Percentiles rank a stretch among this genome's conserved stretches.
Evolutionary conservation across 2,329 filamentous ascomycete species (phyloP).

Genomic region (Colletotrichum sp.): DNA sequence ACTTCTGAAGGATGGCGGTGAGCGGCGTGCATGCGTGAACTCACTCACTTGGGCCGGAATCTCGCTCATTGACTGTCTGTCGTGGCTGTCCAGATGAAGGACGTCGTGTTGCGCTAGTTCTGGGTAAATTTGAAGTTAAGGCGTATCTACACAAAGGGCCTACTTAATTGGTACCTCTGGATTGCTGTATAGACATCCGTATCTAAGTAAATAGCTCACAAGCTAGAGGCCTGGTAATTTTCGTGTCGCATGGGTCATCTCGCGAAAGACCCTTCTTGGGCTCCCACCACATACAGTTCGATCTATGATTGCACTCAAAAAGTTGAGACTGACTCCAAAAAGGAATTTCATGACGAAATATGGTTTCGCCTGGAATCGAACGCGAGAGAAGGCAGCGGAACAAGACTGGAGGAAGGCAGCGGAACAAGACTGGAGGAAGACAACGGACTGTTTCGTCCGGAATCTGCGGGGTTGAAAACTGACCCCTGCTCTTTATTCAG

Average conservation of each 20-base stretch:
- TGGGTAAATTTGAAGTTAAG: neutral
- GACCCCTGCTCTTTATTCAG: neutral
- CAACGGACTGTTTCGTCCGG: neutral
- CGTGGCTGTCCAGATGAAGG: too few species aligned
- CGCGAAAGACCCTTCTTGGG: neutral
- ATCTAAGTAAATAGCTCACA: too few species aligned
- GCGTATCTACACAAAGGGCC: neutral
- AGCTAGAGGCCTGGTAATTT: neutral
- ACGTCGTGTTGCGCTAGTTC: neutral
- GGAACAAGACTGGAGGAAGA: neutral
- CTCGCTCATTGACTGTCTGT: neutral
- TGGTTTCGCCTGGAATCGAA: neutral
- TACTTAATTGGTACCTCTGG: neutral
- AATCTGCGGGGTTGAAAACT: neutral
- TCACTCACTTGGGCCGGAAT: accelerated
- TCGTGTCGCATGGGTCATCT: neutral
- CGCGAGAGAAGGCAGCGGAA: neutral
- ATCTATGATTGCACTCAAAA: neutral
- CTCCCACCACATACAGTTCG: neutral
- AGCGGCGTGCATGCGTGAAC: accelerated
- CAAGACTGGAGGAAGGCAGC: neutral
- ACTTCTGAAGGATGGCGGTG: neutral
- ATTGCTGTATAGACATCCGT: neutral
- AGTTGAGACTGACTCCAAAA: neutral
- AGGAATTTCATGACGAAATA: neutral